These are phyloP conservation scores for Paramecium sexaurelia DNA, from an alignment of 73 alveolate species.

Conservation along the genomic window DNA sequence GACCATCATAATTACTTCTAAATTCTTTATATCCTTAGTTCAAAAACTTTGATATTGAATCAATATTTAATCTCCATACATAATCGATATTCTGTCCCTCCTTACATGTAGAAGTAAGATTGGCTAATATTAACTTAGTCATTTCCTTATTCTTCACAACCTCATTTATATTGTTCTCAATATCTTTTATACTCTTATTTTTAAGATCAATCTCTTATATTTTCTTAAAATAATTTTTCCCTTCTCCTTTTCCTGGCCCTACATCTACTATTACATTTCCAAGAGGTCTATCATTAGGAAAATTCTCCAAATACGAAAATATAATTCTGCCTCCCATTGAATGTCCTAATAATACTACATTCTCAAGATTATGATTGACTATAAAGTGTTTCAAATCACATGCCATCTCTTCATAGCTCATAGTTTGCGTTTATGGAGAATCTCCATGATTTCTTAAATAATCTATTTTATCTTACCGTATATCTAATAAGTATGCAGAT, in stretches of 20 bases:
- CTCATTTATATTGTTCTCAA: neutral
- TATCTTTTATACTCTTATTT: neutral
- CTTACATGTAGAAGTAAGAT: neutral
- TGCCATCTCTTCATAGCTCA: constrained; percentile 25
- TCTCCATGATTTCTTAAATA: neutral
- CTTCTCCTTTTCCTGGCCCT: constrained; percentile 27
- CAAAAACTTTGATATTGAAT: neutral
- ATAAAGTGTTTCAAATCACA: neutral
- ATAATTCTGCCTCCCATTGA: constrained; percentile 39
- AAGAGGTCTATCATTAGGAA: neutral
- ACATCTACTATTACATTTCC: constrained; percentile 51
- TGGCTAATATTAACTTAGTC: neutral
- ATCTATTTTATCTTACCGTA: neutral
- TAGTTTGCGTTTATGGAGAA: neutral
- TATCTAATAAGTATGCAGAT: neutral
- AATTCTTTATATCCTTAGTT: neutral
- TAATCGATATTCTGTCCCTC: neutral
- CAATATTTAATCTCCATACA: neutral
- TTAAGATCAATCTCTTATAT: neutral
- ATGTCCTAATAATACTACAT: constrained; percentile 11
- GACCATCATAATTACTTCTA: neutral
- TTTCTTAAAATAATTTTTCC: constrained; percentile 3
- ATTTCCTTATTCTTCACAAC: neutral
- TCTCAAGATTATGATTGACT: neutral
- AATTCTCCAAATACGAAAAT: neutral